Evolutionary conservation across 2,329 filamentous ascomycete genomes (phyloP).

Genomic region (Paecilomyces fulvus): DNA sequence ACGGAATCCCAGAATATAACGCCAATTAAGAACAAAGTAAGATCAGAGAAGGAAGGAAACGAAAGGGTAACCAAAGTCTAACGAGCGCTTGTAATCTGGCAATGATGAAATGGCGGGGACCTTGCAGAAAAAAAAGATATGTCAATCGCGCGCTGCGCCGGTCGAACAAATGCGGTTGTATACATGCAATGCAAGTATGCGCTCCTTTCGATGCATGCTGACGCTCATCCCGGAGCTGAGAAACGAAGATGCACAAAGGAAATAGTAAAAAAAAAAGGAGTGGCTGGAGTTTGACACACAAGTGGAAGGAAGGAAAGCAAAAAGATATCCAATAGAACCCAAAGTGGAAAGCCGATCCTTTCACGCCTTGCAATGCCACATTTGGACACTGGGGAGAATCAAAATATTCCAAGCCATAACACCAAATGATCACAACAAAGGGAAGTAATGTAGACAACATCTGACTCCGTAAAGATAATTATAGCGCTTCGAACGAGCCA

Average conservation of each 20-base stretch:
- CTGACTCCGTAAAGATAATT: not conserved
- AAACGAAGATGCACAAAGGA: conserved; percentile 12
- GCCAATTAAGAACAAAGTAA: not conserved
- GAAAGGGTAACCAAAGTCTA: conserved; percentile 7
- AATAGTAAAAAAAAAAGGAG: conserved; percentile 2
- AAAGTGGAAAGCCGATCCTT: not conserved
- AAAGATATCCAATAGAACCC: not conserved
- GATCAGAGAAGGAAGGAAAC: not conserved
- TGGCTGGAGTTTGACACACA: conserved; percentile 10
- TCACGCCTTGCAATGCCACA: conserved; percentile 12
- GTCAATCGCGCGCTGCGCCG: not conserved
- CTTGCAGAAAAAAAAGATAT: not conserved
- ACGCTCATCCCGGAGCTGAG: conserved; percentile 6
- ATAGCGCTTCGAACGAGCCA: not conserved
- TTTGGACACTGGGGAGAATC: conserved; percentile 9
- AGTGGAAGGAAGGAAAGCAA: not conserved
- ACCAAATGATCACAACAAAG: conserved; percentile 6
- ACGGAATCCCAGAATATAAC: conserved; percentile 2
- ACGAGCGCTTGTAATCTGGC: conserved; percentile 1
- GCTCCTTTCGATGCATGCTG: not conserved
- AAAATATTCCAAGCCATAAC: conserved; percentile 14
- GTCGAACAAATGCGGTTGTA: not conserved
- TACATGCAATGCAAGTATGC: not conserved
- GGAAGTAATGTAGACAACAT: not conserved
- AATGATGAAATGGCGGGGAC: not conserved